These are phyloP conservation scores for Nadsonia starkeyi-henricii DNA, from an alignment of 1,139 yeast species.

Conservation along the genomic window DNA sequence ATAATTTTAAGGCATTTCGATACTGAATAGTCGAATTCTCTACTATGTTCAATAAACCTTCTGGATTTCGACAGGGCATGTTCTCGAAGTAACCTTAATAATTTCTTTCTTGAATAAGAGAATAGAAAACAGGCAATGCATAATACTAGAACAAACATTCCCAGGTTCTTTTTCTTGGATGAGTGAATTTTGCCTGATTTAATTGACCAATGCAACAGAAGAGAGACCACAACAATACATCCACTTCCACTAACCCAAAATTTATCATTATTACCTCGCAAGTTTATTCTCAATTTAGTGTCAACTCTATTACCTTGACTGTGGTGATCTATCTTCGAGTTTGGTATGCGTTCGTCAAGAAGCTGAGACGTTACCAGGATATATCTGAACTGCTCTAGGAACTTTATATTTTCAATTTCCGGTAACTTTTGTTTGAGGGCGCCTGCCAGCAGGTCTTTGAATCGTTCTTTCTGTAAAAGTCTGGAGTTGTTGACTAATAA, in stretches of 20 bases:
- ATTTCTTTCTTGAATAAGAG: slow-evolving; percentile 23
- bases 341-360: slow-evolving; percentile 22
- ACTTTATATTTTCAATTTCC: slow-evolving; percentile 21
- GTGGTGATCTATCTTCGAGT: slow-evolving; percentile 1
- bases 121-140: slow-evolving; percentile 19
- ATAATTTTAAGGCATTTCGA: slow-evolving; percentile 21
- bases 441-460: slow-evolving; percentile 14
- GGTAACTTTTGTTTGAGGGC: slow-evolving; percentile 19
- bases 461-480: slow-evolving; percentile 14
- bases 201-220: slow-evolving; percentile 20
- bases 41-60: slow-evolving; percentile 18
- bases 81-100: slow-evolving; percentile 22
- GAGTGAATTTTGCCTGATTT: slow-evolving; percentile 6
- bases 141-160: slow-evolving; percentile 16
- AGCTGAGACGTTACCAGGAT: slow-evolving; percentile 30
- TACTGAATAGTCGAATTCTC: slow-evolving; percentile 21
- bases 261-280: neutral
- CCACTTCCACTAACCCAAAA: slow-evolving; percentile 26
- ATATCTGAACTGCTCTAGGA: slow-evolving; percentile 33
- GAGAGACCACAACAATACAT: slow-evolving; percentile 22
- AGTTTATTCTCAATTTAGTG: slow-evolving; percentile 1
- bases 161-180: slow-evolving; percentile 6
- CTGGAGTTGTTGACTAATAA: slow-evolving; percentile 3
- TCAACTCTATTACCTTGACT: neutral
- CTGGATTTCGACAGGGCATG: slow-evolving; percentile 20